Evolutionary conservation across 345 rosid genomes (phyloP), one percentile per base, ranked within the genome.

Genomic region (Salix dunnii): DNA sequence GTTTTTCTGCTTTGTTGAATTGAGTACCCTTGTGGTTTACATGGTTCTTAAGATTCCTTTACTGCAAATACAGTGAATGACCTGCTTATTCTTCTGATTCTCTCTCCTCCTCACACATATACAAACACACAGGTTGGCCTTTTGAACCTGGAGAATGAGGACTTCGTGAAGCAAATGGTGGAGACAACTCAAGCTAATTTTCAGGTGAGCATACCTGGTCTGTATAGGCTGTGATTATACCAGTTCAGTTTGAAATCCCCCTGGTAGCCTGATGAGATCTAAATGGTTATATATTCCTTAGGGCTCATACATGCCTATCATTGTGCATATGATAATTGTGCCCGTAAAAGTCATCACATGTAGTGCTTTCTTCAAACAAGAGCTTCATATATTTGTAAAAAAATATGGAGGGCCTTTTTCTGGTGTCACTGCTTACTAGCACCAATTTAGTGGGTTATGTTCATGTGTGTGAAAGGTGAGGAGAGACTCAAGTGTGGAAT

Each of bases 131-230:
- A 96, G 98, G 85, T 92, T 85, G 98, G 97, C 61, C 82, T 96
- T 80, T 66, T 96, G 87, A 94, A 96, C 89, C 84, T 92, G 92
- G 99, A 94, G 77, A 88, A 96, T 66, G 99, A 96, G 84, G 97
- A 92, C n/a, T 92, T 89, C 31, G 97, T 88, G 35, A 68, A 61
- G 78, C 84, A 80, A 72, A 13, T 92, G 40, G 86, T 92, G 76
- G 93, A 88, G 76, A 85, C 38, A 48, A 82, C 84, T 74, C 96
- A 91, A 74, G 72, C 78, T 73, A 76, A 84, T 79, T 90, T 96
- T 77, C 99, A 96, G 94, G 97, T 92, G 79, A 83, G 80, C 69
- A 74, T 69, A 67, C 35, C 35, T 27, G 60, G 61, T 51, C 30
- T 13, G 49, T 7, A 69, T 42, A 11, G 28, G 78, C 18, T 70